Evolutionary conservation across 805 yeast genomes (phyloP).

Genomic region (Wickerhamiella sorbophila): DNA sequence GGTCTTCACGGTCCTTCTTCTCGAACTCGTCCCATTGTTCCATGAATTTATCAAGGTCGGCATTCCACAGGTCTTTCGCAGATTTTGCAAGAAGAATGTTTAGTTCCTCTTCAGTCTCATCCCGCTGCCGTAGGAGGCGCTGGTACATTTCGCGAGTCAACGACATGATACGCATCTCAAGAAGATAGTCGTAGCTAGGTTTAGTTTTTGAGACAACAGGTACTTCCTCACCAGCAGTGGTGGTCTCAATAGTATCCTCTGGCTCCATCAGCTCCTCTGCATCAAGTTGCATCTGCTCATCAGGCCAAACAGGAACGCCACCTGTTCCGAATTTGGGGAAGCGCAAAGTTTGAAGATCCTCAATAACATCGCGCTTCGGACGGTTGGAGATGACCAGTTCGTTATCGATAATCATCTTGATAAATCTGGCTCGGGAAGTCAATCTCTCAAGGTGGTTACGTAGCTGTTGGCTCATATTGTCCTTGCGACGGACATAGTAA

Average conservation of each 20-base stretch:
- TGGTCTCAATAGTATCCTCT: conserved; percentile 21
- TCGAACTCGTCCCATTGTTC: conserved; percentile 54
- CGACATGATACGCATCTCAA: conserved; percentile 91
- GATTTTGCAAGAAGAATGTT: conserved; percentile 46
- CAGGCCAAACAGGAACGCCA: conserved; percentile 45
- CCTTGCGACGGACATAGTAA: conserved; percentile 83
- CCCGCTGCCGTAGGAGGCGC: conserved; percentile 56
- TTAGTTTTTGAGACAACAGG: conserved; percentile 31
- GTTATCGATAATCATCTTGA: conserved; percentile 74
- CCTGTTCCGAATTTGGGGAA: conserved; percentile 54
- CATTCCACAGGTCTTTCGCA: conserved; percentile 80
- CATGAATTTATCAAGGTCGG: conserved; percentile 64
- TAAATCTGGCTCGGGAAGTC: conserved; percentile 75
- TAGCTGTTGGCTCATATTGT: conserved; percentile 50
- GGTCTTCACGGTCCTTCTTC: conserved; percentile 45
- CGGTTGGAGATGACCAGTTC: conserved; percentile 60
- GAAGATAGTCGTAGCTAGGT: conserved; percentile 67
- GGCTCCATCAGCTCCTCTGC: conserved; percentile 28
- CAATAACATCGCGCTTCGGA: conserved; percentile 48
- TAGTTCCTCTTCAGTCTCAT: conserved; percentile 57
- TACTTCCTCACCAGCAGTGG: conserved; percentile 21
- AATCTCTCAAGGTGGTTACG: conserved; percentile 64
- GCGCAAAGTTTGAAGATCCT: conserved; percentile 43
- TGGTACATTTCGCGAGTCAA: conserved; percentile 83
- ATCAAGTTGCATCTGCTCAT: conserved; percentile 22